These are phyloP conservation scores for Candida saitoana DNA, from an alignment of 805 yeast genomes.

Conservation along the genomic window DNA sequence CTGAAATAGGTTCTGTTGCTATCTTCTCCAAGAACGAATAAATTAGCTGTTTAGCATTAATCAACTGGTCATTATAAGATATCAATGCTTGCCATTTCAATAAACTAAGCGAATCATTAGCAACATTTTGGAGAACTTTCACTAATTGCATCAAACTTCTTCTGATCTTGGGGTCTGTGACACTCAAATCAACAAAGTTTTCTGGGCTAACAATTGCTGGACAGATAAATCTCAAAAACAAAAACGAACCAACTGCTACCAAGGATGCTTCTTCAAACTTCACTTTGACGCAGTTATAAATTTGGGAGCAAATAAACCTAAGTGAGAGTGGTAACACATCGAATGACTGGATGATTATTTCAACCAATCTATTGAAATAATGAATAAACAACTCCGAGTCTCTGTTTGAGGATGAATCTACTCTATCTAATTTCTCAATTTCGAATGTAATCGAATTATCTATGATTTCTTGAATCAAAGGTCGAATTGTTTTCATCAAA, in stretches of 20 bases:
- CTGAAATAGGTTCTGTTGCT: slow-evolving; percentile 14
- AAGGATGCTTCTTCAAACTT: slow-evolving; percentile 58
- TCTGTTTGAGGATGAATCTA: slow-evolving; percentile 16
- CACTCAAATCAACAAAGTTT: slow-evolving; percentile 36
- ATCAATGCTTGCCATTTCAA: slow-evolving; percentile 61
- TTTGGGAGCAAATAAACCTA: slow-evolving; percentile 63
- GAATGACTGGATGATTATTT: slow-evolving; percentile 53
- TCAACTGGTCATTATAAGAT: slow-evolving; percentile 36
- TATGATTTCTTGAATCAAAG: slow-evolving; percentile 52
- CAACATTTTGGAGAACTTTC: slow-evolving; percentile 79
- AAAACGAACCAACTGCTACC: slow-evolving; percentile 79
- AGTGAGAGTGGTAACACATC: slow-evolving; percentile 66
- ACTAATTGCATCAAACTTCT: slow-evolving; percentile 76
- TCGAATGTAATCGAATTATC: slow-evolving; percentile 53
- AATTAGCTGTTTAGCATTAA: slow-evolving; percentile 24
- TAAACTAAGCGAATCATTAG: slow-evolving; percentile 68
- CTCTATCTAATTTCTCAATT: slow-evolving; percentile 47
- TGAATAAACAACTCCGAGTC: slow-evolving; percentile 48
- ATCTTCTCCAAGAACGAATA: slow-evolving; percentile 24
- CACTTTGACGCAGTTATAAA: slow-evolving; percentile 51
- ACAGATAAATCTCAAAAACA: slow-evolving; percentile 79
- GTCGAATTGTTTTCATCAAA: slow-evolving; percentile 48
- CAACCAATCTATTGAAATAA: slow-evolving; percentile 54
- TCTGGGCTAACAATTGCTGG: slow-evolving; percentile 93
- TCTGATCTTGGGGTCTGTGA: slow-evolving; percentile 37